Percentiles rank a stretch among this genome's conserved stretches.
Evolutionary conservation across 2,329 filamentous ascomycete genomes (phyloP).

Genomic region (Botryosphaeria agaves): DNA sequence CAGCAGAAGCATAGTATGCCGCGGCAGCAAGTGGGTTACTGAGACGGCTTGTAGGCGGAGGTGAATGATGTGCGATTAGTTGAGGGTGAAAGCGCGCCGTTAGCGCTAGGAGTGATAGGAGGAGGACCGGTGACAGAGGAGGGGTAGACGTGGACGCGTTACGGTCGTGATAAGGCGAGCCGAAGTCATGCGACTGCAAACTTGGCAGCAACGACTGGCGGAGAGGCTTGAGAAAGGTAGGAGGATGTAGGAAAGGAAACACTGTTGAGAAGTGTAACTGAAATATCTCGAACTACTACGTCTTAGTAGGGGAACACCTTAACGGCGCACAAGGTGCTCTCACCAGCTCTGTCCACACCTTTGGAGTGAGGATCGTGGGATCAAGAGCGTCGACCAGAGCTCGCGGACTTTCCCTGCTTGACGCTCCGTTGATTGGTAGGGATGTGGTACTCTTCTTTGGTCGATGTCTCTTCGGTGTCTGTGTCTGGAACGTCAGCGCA

Average conservation of each 20-base stretch:
- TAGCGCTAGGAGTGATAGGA: slow-evolving; percentile 50
- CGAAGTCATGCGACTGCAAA: slow-evolving; percentile 20
- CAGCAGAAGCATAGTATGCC: slow-evolving; percentile 45
- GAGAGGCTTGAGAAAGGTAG: slow-evolving; percentile 38
- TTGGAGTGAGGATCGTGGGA: slow-evolving; percentile 41
- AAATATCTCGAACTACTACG: slow-evolving; percentile 42
- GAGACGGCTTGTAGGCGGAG: slow-evolving; percentile 25
- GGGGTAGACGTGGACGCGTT: slow-evolving; percentile 20
- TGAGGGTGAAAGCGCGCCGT: slow-evolving; percentile 51
- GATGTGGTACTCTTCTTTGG: slow-evolving; percentile 21
- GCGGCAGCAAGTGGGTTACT: slow-evolving; percentile 40
- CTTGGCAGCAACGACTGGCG: slow-evolving; percentile 13
- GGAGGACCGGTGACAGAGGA: slow-evolving; percentile 36
- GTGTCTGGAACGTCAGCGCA: neutral
- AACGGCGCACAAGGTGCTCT: slow-evolving; percentile 3
- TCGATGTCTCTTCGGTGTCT: slow-evolving; percentile 17
- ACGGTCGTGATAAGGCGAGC: slow-evolving; percentile 11
- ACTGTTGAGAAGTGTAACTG: slow-evolving; percentile 56
- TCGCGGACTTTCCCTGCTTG: slow-evolving; percentile 26
- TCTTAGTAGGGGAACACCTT: slow-evolving; percentile 6
- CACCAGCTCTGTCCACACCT: slow-evolving; percentile 48
- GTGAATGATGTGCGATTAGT: slow-evolving; percentile 37
- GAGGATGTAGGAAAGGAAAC: slow-evolving; percentile 52
- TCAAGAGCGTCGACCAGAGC: slow-evolving; percentile 41
- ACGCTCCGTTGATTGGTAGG: slow-evolving; percentile 16